Evolutionary conservation across 2,329 filamentous ascomycete genomes (phyloP).

Genomic region (Hortaea werneckii): DNA sequence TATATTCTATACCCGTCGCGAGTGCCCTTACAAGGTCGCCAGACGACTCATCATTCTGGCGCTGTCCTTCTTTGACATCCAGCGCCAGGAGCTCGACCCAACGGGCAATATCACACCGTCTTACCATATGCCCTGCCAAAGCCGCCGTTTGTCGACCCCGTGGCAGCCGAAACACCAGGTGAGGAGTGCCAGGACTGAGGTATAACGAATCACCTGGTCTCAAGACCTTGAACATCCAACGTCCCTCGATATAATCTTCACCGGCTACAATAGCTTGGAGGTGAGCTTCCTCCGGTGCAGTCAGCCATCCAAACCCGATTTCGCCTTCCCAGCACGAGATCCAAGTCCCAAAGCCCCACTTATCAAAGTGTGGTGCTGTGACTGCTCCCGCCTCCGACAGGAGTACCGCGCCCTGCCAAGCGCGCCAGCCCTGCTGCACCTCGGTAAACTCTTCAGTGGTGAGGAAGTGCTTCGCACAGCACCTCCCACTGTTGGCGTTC

Average conservation of each 20-base stretch:
- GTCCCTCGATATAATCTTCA: not conserved
- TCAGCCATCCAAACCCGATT: slow-evolving; percentile 10
- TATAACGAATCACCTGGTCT: slow-evolving; percentile 8
- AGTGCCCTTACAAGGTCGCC: not conserved
- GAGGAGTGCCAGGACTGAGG: slow-evolving; percentile 8
- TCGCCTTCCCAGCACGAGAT: slow-evolving; percentile 12
- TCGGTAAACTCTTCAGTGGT: not conserved
- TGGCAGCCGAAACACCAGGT: slow-evolving; percentile 8
- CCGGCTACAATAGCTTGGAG: not conserved
- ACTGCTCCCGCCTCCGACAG: slow-evolving; percentile 10
- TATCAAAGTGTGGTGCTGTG: slow-evolving; percentile 7
- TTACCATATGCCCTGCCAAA: slow-evolving; percentile 6
- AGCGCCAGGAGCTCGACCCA: slow-evolving; percentile 4
- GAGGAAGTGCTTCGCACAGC: slow-evolving; percentile 2
- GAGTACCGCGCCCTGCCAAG: slow-evolving; percentile 8
- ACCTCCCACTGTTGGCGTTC: not conserved
- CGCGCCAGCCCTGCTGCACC: not conserved
- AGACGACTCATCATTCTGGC: not conserved
- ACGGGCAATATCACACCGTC: slow-evolving; percentile 1
- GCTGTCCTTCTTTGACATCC: slow-evolving; percentile 1
- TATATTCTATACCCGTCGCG: not conserved
- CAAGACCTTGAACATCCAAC: slow-evolving; percentile 8
- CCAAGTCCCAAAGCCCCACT: slow-evolving; percentile 7
- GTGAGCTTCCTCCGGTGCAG: not conserved
- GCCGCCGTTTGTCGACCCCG: slow-evolving; percentile 7